A percentile compares a stretch with the other conserved stretches of the same genome.
Conservation (phyloP, 768 basidiomycete genomes). For the Mycena floridula region DNA sequence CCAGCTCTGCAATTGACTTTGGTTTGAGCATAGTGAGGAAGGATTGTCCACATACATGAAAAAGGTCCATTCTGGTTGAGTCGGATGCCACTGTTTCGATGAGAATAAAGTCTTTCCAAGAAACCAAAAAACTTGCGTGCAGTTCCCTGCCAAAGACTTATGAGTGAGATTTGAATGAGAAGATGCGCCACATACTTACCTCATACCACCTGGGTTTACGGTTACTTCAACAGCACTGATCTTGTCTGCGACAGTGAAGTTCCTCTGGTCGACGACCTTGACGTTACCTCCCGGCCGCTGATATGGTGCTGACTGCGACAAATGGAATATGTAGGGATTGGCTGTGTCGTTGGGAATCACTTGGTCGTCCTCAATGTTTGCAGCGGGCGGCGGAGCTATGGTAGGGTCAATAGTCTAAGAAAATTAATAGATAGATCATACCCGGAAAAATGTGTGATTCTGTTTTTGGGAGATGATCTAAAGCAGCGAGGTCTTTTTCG, state of each 20-base stretch:
- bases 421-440: constrained; percentile 13
- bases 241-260: constrained; percentile 44
- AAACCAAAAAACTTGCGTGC: constrained; percentile 32
- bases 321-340: constrained; percentile 38
- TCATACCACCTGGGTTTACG: constrained; percentile 50
- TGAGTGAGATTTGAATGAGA: background rate
- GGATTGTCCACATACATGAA: constrained; percentile 60
- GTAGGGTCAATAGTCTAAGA: background rate
- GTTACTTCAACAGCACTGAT: constrained; percentile 54
- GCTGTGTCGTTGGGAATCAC: constrained; percentile 38
- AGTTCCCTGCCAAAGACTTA: constrained; percentile 36
- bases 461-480: constrained; percentile 35
- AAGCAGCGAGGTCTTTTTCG: constrained; percentile 26
- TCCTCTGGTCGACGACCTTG: constrained; percentile 46
- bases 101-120: background rate
- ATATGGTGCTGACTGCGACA: constrained; percentile 40
- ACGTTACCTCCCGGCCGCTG: constrained; percentile 40
- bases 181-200: constrained; percentile 24
- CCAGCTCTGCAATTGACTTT: too few relatives aligned
- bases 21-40: too few relatives aligned
- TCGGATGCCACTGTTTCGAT: constrained; percentile 57
- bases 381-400: constrained; percentile 21
- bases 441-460: constrained; percentile 51
- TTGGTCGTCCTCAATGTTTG: constrained; percentile 28
- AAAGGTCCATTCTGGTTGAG: too few relatives aligned